Evolutionary conservation across 2,329 filamentous ascomycete genomes (phyloP), one percentile per base, ranked within the genome.

Genomic region (Stemphylium vesicarium): DNA sequence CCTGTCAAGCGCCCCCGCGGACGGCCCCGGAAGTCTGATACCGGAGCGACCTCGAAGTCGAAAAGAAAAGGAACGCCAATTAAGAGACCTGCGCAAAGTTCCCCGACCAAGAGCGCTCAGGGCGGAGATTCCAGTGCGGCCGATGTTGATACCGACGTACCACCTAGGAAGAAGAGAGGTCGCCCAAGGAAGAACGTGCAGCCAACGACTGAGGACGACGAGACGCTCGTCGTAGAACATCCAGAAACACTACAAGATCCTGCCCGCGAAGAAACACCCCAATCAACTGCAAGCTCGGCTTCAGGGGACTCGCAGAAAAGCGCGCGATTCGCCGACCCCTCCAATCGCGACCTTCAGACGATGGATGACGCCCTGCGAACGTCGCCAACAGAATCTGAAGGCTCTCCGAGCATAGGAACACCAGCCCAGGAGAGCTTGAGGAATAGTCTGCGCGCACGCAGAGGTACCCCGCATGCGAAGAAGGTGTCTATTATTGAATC

Each of bases 1-100:
- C 74, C 75, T 3, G 66, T 70, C 41, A 77, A 75, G 48, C 74
- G 72, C 7, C 58, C 60, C 13, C 69, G 72, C 26, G 75, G 75
- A 26, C 60, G 75, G 48, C 71, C 75, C 4, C 64, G 70, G 48
- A 78, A 76, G 53, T 74, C 72, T 35, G 73, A 74, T 15, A 57
- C 61, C 2, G 63, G 59, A 39, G 41, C 60, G n/a, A 56, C 62
- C 1, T 47, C 63, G 1, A 74, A 70, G 61, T 47, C 65, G 4
- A 75, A 68, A 52, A 65, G 69, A 10, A 69, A 50, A 13, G 68
- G 68, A 11, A 77, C 75, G 8, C 75, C 75, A 6, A 59, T 68
- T 32, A 68, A 66, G 46, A 67, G 60, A 44, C 60, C 62, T 41
- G 59, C 70, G 35, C 63, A 62, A 2, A 66, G 62, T 43, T 65